These are phyloP conservation scores for Plasmodium chabaudi DNA, from an alignment of 169 alveolate species.

Conservation along the genomic window DNA sequence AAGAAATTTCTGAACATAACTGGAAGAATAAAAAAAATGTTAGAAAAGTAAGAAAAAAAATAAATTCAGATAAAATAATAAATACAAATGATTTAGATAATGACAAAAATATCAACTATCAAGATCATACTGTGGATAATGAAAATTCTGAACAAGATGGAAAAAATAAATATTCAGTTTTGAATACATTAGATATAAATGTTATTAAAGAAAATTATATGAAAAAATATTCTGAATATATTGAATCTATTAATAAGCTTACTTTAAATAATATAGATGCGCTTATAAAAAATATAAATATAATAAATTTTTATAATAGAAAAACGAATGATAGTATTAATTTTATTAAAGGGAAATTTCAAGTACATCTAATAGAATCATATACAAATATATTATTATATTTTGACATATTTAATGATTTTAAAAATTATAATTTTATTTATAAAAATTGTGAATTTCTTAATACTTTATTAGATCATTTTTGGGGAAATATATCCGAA, in stretches of 20 bases:
- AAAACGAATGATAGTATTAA: slow-evolving; percentile 31
- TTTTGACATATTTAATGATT: slow-evolving; percentile 61
- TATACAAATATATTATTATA: slow-evolving; percentile 49
- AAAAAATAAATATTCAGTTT: slow-evolving; percentile 7
- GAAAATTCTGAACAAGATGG: not conserved
- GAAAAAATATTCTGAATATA: slow-evolving; percentile 37
- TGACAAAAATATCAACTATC: not conserved
- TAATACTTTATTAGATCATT: slow-evolving; percentile 25
- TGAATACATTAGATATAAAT: slow-evolving; percentile 27
- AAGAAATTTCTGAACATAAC: not conserved
- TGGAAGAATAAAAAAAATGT: not conserved
- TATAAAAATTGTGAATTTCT: slow-evolving; percentile 67
- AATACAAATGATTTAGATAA: not conserved
- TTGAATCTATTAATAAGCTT: slow-evolving; percentile 35
- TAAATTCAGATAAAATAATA: not conserved
- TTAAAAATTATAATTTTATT: slow-evolving; percentile 58
- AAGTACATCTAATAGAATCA: slow-evolving; percentile 58
- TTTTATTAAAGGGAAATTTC: slow-evolving; percentile 56
- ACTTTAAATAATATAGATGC: slow-evolving; percentile 40
- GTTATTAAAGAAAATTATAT: slow-evolving; percentile 52
- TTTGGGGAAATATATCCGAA: slow-evolving; percentile 22
- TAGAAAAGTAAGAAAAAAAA: not conserved
- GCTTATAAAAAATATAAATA: slow-evolving; percentile 46
- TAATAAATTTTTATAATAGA: slow-evolving; percentile 49
- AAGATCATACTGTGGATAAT: not conserved